Percentiles rank a stretch among this genome's conserved stretches.
Conservation (phyloP, 768 basidiomycete species). For the Pleurotus ostreatus region DNA sequence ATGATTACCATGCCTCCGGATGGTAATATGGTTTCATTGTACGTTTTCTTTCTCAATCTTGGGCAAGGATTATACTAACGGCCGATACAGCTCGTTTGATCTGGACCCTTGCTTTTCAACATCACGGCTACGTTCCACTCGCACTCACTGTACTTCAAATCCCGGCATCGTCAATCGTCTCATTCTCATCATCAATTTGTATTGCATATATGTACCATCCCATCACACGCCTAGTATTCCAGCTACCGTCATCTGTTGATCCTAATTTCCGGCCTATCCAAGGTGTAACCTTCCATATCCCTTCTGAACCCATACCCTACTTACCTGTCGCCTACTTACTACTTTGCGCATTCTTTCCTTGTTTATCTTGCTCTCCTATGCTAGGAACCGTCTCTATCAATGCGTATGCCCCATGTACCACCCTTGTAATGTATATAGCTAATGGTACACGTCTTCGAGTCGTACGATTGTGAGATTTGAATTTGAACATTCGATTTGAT, state of each 20-base stretch:
- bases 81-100: not conserved
- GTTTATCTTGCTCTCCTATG: not conserved
- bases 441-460: not conserved
- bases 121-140: not conserved
- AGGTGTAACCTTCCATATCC: too few relatives aligned
- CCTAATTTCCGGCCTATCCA: too few relatives aligned
- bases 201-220: not conserved
- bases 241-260: too few relatives aligned
- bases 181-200: not conserved
- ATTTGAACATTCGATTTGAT: too few relatives aligned
- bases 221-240: too few relatives aligned
- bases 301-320: not conserved
- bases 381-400: conserved; percentile 3
- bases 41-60: too few relatives aligned
- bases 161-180: conserved; percentile 3
- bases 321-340: not conserved
- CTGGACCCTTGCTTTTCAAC: not conserved
- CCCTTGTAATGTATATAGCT: conserved; percentile 6
- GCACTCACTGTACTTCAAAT: not conserved
- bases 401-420: not conserved
- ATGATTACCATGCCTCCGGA: conserved; percentile 62
- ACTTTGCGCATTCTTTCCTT: too few relatives aligned
- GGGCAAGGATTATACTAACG: not conserved
- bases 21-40: conserved; percentile 39
- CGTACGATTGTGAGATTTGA: too few relatives aligned